Evolutionary conservation across 1,284 basidiomycete species (phyloP).

Genomic region (Ceratobasidium sp.): DNA sequence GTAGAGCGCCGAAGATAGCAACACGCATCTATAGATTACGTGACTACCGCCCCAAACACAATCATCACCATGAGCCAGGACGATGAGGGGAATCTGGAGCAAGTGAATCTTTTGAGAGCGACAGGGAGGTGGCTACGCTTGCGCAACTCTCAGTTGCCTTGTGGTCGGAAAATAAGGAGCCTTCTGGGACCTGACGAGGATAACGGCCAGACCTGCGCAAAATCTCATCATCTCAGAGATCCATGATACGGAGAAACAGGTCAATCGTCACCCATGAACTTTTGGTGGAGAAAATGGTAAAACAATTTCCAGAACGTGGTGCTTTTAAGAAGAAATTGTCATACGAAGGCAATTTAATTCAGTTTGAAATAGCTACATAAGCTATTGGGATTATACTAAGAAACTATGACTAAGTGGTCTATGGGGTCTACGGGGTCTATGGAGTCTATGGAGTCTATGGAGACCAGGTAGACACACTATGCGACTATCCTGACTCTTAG

Average conservation of each 20-base stretch:
- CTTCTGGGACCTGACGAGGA: constrained; percentile 94
- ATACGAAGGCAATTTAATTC: constrained; percentile 88
- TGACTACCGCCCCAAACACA: constrained; percentile 80
- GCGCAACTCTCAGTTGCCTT: constrained; percentile 80
- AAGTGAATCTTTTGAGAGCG: constrained; percentile 73
- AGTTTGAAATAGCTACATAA: constrained; percentile 91
- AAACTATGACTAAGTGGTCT: no score
- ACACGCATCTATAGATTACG: constrained; percentile 88
- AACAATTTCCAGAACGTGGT: constrained; percentile 97
- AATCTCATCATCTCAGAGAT: constrained; percentile 95
- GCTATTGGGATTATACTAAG: no score
- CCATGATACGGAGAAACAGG: constrained; percentile 69
- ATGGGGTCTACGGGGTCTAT: no score
- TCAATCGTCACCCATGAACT: constrained; percentile 4
- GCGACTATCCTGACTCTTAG: no score
- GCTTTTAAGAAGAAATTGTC: no score
- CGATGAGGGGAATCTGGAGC: constrained; percentile 26
- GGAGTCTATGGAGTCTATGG: no score
- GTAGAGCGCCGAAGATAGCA: constrained; percentile 92
- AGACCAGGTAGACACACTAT: no score
- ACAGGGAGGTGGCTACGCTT: constrained; percentile 86
- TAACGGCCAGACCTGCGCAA: constrained; percentile 85
- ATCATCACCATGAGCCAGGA: neutral
- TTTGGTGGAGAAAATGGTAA: constrained; percentile 49
- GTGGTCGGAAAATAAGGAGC: constrained; percentile 82